Conservation (phyloP, 768 basidiomycete species). For the Boletus coccyginus region DNA sequence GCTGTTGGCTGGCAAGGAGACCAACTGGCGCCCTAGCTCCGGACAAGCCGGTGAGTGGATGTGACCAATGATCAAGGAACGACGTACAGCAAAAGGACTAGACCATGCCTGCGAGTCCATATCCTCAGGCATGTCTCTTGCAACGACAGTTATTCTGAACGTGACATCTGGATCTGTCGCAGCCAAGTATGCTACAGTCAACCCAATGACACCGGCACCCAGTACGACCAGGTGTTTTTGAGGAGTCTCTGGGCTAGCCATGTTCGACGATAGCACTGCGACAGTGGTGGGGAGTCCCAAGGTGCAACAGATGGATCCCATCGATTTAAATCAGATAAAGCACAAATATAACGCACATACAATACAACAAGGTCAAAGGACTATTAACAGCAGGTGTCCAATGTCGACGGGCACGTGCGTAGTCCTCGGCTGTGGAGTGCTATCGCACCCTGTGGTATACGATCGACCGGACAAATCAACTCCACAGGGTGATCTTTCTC, state of each 20-base stretch:
- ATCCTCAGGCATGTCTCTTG: constrained; percentile 37
- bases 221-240: constrained; percentile 30
- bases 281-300: background rate
- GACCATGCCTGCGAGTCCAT: constrained; percentile 44
- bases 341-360: background rate
- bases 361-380: background rate
- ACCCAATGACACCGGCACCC: constrained; percentile 40
- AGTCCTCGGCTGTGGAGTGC: background rate
- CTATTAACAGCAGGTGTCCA: background rate
- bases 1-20: constrained; percentile 37
- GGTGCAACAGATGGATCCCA: background rate
- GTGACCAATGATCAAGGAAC: background rate
- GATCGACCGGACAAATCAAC: constrained; percentile 20
- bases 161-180: constrained; percentile 18
- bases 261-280: background rate
- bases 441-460: background rate
- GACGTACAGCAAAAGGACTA: constrained; percentile 48
- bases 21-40: constrained; percentile 46
- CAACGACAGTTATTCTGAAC: constrained; percentile 30
- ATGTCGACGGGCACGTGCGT: background rate
- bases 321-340: background rate
- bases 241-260: constrained; percentile 10
- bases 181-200: constrained; percentile 36
- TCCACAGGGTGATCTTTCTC: constrained; percentile 41
- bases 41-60: background rate